These are phyloP conservation scores for Excoecaria cochinchinensis DNA, from an alignment of 345 rosid genomes.

Conservation along the genomic window DNA sequence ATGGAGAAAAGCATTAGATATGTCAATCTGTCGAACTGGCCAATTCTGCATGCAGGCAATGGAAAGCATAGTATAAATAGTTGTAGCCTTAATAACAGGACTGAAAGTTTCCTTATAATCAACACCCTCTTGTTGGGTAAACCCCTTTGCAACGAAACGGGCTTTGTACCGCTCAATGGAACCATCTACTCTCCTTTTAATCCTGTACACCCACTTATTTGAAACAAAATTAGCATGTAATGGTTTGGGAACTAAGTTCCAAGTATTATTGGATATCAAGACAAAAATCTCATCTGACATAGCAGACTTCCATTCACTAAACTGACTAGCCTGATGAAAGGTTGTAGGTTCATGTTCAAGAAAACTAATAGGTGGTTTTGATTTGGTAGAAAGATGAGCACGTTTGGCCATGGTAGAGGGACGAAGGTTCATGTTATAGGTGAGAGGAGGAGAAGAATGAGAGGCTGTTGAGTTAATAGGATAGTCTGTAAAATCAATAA, in stretches of 20 bases:
- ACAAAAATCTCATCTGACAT: neutral
- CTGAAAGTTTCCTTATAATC: neutral
- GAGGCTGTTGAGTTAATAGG: too few species aligned
- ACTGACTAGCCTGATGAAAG: neutral
- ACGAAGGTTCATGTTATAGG: too few species aligned
- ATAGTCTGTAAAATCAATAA: too few species aligned
- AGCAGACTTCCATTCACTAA: neutral
- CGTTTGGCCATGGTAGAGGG: too few species aligned
- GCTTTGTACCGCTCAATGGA: neutral
- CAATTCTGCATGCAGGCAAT: neutral
- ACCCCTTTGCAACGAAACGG: neutral
- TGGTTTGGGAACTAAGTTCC: neutral
- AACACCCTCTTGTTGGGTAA: neutral
- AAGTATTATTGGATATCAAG: neutral
- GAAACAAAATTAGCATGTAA: neutral
- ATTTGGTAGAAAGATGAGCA: too few species aligned
- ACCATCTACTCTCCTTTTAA: neutral
- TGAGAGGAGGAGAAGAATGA: too few species aligned
- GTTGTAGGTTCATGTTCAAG: neutral
- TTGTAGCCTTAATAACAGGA: neutral
- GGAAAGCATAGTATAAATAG: neutral
- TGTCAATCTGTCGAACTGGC: neutral
- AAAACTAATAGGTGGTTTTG: neutral
- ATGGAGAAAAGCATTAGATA: neutral
- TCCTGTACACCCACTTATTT: neutral